Conservation (phyloP, 116 monocot genomes). For the Cymodocea nodosa region DNA sequence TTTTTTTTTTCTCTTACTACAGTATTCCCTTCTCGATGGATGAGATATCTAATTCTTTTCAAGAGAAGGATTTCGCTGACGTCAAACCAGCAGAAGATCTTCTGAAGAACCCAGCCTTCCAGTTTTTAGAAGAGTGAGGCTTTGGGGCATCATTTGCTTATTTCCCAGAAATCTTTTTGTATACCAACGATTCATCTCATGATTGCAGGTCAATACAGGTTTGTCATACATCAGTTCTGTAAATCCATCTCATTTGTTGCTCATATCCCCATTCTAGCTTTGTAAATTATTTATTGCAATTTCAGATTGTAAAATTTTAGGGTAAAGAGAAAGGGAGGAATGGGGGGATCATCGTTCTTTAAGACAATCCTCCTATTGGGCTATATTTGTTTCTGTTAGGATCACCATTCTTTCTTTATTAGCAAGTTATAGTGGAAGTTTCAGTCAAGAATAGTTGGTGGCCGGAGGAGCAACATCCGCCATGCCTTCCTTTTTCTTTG, state of each 20-base stretch:
- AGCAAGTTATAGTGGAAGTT: background rate
- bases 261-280: conserved; percentile 4
- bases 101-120: conserved; percentile 85
- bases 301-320: conserved; percentile 23
- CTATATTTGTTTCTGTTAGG: background rate
- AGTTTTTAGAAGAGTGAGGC: conserved; percentile 84
- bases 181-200: background rate
- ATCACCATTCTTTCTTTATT: background rate
- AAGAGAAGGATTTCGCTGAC: conserved; percentile 67
- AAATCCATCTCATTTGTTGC: conserved; percentile 24
- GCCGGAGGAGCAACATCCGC: too few relatives aligned
- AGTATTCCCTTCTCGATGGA: conserved; percentile 93
- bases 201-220: background rate
- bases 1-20: conserved; percentile 16
- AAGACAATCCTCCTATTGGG: background rate
- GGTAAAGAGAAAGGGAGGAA: conserved; percentile 10
- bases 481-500: too few relatives aligned
- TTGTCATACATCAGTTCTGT: conserved; percentile 10
- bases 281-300: conserved; percentile 10
- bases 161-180: background rate
- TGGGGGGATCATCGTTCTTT: background rate
- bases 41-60: conserved; percentile 59
- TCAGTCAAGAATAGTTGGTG: background rate
- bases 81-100: conserved; percentile 76
- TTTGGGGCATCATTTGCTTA: conserved; percentile 8